Base-by-base conservation (phyloP, 2,329 filamentous ascomycete species). In the Fusarium drepaniforme region DNA sequence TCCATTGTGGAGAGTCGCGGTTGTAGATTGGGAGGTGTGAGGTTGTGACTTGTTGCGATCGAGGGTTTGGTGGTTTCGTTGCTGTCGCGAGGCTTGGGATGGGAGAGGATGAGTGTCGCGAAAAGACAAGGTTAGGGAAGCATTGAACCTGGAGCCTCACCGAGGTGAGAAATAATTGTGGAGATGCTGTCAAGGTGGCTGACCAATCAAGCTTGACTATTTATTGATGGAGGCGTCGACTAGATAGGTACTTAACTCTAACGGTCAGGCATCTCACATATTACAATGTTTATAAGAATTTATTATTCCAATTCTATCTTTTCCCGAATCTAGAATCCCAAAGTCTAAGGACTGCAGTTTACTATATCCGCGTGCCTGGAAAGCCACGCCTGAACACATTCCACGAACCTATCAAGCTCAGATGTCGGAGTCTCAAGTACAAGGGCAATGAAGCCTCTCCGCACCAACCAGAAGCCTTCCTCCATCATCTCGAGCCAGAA, bases 1-100 rank as follows among this genome's bases (percentile, higher is more conserved):
- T 93, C 91, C 91, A 93, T 93, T n/a, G 30, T 59, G 4, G 7
- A 56, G 8, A 6, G n/a, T 18, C 44, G 59, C 11, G 21, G 15
- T 18, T 11, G n/a, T 57, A 12, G 25, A 18, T 21, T 44, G 16
- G 51, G 21, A n/a, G 30, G 11, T 57, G 57, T 21, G 56, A 23
- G 62, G 51, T 9, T 38, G 35, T n/a, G 53, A 53, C 18, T 53
- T 51, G 46, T 51, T 53, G 18, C 18, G 49, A 53, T 21, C 49
- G 16, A 37, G 57, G 23, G 57, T 30, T 59, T 30, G 18, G 11
- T 7, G 49, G 13, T 28, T 38, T 28, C 3, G 57, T 68, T 59
- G 61, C 23, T 53, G 62, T 64, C 59, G 70, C 69, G 70, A 76
- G 70, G 66, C 51, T 73, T 66, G 49, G 46, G 51, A 56, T 66